Evolutionary conservation across 768 basidiomycete species (phyloP), one percentile per base, ranked within the genome.

Genomic region (Podaxis mareebaensis): DNA sequence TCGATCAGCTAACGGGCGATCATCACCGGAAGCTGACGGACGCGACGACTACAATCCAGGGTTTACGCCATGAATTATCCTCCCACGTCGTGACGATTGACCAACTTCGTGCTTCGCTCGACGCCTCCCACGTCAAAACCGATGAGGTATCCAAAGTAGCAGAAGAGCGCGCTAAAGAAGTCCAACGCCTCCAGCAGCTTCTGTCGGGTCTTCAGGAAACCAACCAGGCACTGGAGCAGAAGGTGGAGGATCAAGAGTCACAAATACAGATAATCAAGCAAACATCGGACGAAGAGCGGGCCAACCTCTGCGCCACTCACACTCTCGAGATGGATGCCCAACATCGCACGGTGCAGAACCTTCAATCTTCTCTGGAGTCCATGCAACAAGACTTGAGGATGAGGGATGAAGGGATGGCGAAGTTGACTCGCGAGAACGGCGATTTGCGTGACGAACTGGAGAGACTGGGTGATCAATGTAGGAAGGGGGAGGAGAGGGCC

Each of bases 361-460:
- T 62, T 36, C 61, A 62, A 28, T 38, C 53, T 4, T 62, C 61
- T 3, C 30, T 62, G 22, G 30, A 36, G 20, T 46, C 53, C 11
- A 8, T 55, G 4, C 40, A 49, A 28, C 53, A 46, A n/a, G 61
- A 62, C 22, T 30, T 55, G 30, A 20, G 2, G 8, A 30, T 22
- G 15, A 55, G 12, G 38, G 58, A 52, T 1, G 49, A 51, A 11
- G 22, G 39, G 2, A 4, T 60, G 4, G 30, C 17, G 8, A 13
- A 12, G 2, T n/a, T 62, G 30, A 22, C 11, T 13, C 10, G 8
- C 3, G 53, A 48, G 20, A 48, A 53, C 10, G 36, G 24, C 20
- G 44, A 5, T n/a, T 44, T 62, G 8, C 53, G 5, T 1, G 15
- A 46, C 7, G 8, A 49, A 17, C 6, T 49, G 17, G 42, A 10